Conservation (phyloP, 495 filamentous ascomycete genomes). For the Penicillium maclennaniae region DNA sequence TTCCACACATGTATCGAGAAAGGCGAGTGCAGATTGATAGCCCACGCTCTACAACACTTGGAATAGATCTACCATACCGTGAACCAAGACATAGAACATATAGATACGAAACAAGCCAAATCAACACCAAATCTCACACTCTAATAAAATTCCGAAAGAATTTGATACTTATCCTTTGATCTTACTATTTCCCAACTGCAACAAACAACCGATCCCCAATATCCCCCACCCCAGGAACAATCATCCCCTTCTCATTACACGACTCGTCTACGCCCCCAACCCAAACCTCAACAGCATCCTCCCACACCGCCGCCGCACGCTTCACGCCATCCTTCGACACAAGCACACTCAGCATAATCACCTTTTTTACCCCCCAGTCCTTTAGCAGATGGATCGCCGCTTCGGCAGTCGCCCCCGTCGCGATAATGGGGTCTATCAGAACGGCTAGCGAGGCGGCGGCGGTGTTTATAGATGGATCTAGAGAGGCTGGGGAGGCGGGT, state of each 20-base stretch:
- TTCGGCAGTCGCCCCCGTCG: constrained; percentile 83
- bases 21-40: too few species aligned
- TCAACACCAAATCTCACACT: too few species aligned
- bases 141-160: too few species aligned
- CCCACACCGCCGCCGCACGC: constrained; percentile 68
- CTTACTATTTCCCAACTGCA: constrained; percentile 79
- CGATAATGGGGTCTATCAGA: constrained; percentile 88
- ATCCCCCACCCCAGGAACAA: constrained; percentile 86
- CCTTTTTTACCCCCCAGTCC: constrained; percentile 83
- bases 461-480: constrained; percentile 28
- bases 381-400: constrained; percentile 84
- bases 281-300: constrained; percentile 74
- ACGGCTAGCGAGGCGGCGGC: constrained; percentile 64
- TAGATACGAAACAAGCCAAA: too few species aligned
- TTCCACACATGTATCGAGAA: too few species aligned
- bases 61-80: too few species aligned
- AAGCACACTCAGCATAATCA: constrained; percentile 75
- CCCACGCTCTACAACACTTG: too few species aligned
- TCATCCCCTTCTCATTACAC: constrained; percentile 76
- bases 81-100: too few species aligned
- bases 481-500: constrained; percentile 30
- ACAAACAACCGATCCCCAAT: constrained; percentile 91
- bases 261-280: constrained; percentile 73
- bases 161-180: too few species aligned
- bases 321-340: constrained; percentile 63